A percentile compares a stretch with the other conserved stretches of the same genome.
Conservation (phyloP, 2,329 filamentous ascomycete genomes). For the Trichoderma atrobrunneum region DNA sequence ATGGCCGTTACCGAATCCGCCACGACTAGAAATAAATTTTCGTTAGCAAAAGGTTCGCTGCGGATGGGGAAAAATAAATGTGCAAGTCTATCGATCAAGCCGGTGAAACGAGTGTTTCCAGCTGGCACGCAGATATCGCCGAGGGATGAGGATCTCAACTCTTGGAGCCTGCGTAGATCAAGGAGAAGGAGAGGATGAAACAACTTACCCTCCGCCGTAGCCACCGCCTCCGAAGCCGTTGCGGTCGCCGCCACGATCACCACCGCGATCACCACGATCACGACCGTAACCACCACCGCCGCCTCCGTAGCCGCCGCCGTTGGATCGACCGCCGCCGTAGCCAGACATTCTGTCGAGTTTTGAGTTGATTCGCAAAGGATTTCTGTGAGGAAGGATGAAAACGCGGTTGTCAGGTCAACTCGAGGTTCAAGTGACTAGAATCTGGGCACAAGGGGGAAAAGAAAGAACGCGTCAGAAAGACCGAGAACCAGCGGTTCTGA, state of each 20-base stretch:
- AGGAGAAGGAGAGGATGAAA: background rate
- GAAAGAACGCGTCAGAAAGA: constrained; percentile 16
- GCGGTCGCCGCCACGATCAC: constrained; percentile 46
- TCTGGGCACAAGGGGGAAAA: background rate
- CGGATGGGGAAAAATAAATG: background rate
- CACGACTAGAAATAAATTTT: constrained; percentile 39
- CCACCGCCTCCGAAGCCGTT: constrained; percentile 39
- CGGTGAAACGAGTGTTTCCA: background rate
- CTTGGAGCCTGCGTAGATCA: background rate
- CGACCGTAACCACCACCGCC: constrained; percentile 40
- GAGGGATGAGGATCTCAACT: background rate
- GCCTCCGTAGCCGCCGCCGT: constrained; percentile 32
- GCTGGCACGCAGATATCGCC: background rate
- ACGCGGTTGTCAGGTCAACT: constrained; percentile 17
- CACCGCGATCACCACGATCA: constrained; percentile 44
- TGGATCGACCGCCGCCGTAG: constrained; percentile 37
- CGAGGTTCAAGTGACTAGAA: background rate
- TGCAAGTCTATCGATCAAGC: background rate
- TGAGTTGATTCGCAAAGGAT: constrained; percentile 14
- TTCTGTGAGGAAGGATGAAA: background rate
- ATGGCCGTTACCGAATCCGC: constrained; percentile 41
- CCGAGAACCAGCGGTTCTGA: background rate
- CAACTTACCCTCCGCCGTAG: constrained; percentile 39
- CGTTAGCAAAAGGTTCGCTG: constrained; percentile 34
- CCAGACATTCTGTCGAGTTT: constrained; percentile 44